These are phyloP conservation scores for Cardamine resedifolia DNA, from an alignment of 345 rosid genomes.

Conservation along the genomic window DNA sequence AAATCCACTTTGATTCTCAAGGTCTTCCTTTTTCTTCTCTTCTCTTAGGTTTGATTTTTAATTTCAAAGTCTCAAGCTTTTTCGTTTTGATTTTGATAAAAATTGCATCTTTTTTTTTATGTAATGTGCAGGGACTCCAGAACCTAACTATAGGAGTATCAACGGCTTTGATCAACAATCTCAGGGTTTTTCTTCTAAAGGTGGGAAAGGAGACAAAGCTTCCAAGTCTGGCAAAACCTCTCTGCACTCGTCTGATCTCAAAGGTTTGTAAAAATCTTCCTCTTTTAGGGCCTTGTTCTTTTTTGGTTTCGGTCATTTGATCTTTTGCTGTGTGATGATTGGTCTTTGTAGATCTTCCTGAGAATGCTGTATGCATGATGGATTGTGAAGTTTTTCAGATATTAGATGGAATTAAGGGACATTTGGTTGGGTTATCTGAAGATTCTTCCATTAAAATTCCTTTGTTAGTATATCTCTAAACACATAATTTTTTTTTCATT, in stretches of 20 bases:
- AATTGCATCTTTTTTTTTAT: not conserved
- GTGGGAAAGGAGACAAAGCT: slow-evolving; percentile 25
- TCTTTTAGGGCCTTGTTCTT: not conserved
- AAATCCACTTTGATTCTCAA: slow-evolving; percentile 50
- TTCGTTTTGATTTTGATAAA: not conserved
- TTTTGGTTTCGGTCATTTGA: not conserved
- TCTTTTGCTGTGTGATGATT: slow-evolving; percentile 1
- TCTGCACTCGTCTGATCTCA: not conserved
- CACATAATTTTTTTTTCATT: slow-evolving; percentile 9
- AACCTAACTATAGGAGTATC: slow-evolving; percentile 28
- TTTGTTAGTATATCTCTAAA: slow-evolving; percentile 47
- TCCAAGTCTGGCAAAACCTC: slow-evolving; percentile 7
- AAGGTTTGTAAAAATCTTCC: not conserved
- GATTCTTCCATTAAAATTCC: slow-evolving; percentile 84
- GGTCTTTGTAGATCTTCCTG: slow-evolving; percentile 67
- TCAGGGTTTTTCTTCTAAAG: slow-evolving; percentile 42
- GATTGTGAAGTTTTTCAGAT: slow-evolving; percentile 79
- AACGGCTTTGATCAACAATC: slow-evolving; percentile 41
- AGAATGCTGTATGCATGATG: slow-evolving; percentile 69
- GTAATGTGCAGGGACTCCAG: slow-evolving; percentile 21
- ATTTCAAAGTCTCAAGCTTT: slow-evolving; percentile 3
- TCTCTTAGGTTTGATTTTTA: not conserved
- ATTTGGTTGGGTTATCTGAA: slow-evolving; percentile 65
- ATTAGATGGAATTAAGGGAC: slow-evolving; percentile 75
- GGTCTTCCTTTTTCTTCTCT: slow-evolving; percentile 40